phyloP scores from a whole-genome alignment of 495 filamentous ascomycete species.

The Hapsidospora chrysogenum region DNA sequence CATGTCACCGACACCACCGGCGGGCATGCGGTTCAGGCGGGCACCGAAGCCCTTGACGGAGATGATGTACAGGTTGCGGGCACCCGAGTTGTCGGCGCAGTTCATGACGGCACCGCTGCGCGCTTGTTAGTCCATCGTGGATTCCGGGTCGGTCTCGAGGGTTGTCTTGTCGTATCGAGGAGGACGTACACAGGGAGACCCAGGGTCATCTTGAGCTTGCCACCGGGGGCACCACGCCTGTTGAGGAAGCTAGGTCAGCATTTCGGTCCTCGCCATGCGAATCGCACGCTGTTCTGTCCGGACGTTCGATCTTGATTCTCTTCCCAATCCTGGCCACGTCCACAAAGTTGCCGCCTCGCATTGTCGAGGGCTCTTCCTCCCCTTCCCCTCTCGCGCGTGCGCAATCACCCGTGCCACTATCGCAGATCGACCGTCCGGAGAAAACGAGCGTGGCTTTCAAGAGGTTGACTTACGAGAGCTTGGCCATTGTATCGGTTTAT shows the following conservation, averaged over 20 bases:
- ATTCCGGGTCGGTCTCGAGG: not conserved
- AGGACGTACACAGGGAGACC: conserved; percentile 96
- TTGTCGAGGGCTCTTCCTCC: too few species aligned
- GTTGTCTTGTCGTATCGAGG: not conserved
- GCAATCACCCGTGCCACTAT: too few species aligned
- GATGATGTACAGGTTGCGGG: conserved; percentile 99
- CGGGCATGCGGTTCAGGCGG: conserved; percentile 93
- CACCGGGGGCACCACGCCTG: conserved; percentile 87
- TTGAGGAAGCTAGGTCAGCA: too few species aligned
- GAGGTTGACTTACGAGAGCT: conserved; percentile 25
- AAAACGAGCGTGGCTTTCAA: not conserved
- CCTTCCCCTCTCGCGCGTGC: too few species aligned
- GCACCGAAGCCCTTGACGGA: conserved; percentile 98
- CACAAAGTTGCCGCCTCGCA: too few species aligned
- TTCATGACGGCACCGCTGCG: conserved; percentile 87
- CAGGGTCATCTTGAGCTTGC: conserved; percentile 99
- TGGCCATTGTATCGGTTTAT: conserved; percentile 30
- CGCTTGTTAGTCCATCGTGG: not conserved
- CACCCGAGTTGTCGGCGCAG: conserved; percentile 97
- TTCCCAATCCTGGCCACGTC: too few species aligned
- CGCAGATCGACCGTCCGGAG: too few species aligned
- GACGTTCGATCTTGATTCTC: too few species aligned
- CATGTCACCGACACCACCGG: conserved; percentile 98
- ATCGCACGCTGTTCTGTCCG: too few species aligned
- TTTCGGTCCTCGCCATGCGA: too few species aligned